These are phyloP conservation scores for Microbotryum lychnidis-dioicae DNA, from an alignment of 1,284 basidiomycete species.

Conservation along the genomic window DNA sequence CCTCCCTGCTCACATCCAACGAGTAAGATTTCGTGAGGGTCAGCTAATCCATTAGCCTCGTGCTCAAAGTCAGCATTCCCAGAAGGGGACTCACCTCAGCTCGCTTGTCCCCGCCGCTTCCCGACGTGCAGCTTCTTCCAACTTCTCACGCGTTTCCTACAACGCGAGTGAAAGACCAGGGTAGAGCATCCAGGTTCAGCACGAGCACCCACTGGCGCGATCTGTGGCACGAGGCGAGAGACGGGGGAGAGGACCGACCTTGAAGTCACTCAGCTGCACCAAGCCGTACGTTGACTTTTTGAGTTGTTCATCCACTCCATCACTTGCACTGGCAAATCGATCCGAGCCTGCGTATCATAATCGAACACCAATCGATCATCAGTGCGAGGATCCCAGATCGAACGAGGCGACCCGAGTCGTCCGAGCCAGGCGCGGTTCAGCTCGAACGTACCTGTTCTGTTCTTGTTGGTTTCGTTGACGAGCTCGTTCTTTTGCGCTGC, in stretches of 20 bases:
- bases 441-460: conserved; percentile 33
- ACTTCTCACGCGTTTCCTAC: conserved; percentile 58
- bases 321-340: conserved; percentile 88
- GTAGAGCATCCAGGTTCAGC: neutral
- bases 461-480: conserved; percentile 44
- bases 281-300: conserved; percentile 91
- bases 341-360: conserved; percentile 43
- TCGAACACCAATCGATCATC: neutral
- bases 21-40: conserved; percentile 54
- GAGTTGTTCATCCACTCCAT: conserved; percentile 87
- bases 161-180: neutral
- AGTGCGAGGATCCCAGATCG: neutral
- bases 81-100: conserved; percentile 60
- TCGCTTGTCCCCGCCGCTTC: conserved; percentile 73
- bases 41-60: neutral
- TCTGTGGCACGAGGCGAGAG: no score
- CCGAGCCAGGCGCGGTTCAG: neutral
- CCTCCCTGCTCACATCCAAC: conserved; percentile 59
- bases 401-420: neutral
- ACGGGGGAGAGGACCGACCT: conserved; percentile 45
- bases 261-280: conserved; percentile 86
- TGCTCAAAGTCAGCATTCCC: neutral
- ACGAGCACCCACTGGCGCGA: neutral
- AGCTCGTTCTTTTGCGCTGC: conserved; percentile 80
- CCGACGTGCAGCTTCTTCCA: conserved; percentile 85